These are phyloP conservation scores for Termitomyces sp. DNA, from an alignment of 768 basidiomycete species.

Conservation along the genomic window DNA sequence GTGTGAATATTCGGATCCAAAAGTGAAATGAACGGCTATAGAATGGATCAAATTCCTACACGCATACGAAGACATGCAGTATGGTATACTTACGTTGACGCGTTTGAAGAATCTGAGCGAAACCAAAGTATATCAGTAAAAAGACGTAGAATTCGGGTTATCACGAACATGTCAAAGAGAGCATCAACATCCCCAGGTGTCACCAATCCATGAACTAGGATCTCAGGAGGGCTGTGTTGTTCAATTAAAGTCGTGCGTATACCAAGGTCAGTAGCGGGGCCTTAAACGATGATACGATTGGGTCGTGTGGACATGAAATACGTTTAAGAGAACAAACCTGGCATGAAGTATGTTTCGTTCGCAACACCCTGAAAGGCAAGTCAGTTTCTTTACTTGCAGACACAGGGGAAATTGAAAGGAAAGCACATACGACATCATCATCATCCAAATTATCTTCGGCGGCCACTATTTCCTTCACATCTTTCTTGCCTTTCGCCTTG, in stretches of 20 bases:
- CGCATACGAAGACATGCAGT: neutral
- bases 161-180: slow-evolving; percentile 73
- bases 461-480: slow-evolving; percentile 28
- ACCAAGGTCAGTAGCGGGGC: slow-evolving; percentile 66
- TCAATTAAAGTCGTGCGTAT: slow-evolving; percentile 72
- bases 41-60: neutral
- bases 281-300: slow-evolving; percentile 23
- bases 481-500: slow-evolving; percentile 37
- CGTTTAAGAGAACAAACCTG: slow-evolving; percentile 37
- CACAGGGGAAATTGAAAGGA: neutral
- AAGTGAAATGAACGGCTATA: slow-evolving; percentile 63
- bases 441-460: slow-evolving; percentile 43
- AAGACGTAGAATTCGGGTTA: neutral
- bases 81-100: slow-evolving; percentile 52
- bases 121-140: slow-evolving; percentile 1
- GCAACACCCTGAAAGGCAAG: slow-evolving; percentile 58
- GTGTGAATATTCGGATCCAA: slow-evolving; percentile 82
- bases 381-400: neutral
- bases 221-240: slow-evolving; percentile 76
- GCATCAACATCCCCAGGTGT: slow-evolving; percentile 75
- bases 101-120: slow-evolving; percentile 59
- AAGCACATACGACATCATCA: slow-evolving; percentile 53
- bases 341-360: slow-evolving; percentile 75
- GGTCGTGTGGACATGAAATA: neutral
- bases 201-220: slow-evolving; percentile 75